phyloP scores from a whole-genome alignment of 2,329 filamentous ascomycete species.

The Sarocladiaceae sp. region DNA sequence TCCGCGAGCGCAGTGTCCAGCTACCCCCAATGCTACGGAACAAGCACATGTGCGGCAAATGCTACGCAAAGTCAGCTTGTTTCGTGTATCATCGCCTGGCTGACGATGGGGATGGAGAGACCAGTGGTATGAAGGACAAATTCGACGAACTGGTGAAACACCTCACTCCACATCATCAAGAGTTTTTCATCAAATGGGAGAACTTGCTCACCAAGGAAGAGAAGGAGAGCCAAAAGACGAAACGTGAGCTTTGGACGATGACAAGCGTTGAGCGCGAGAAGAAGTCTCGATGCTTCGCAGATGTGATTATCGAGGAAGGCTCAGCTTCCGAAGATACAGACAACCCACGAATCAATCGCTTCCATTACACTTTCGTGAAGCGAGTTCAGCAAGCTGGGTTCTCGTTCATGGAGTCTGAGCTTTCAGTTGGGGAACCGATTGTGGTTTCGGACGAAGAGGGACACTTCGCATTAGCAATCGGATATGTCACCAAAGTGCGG shows the following conservation, averaged over 20 bases:
- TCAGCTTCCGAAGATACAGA: slow-evolving; percentile 66
- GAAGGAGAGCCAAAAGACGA: slow-evolving; percentile 79
- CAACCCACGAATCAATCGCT: slow-evolving; percentile 84
- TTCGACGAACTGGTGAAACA: slow-evolving; percentile 80
- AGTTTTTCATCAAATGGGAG: slow-evolving; percentile 96
- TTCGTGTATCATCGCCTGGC: slow-evolving; percentile 91
- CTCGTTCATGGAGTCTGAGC: slow-evolving; percentile 88
- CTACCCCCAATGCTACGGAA: slow-evolving; percentile 84
- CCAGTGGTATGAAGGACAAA: slow-evolving; percentile 73
- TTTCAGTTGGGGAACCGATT: slow-evolving; percentile 82
- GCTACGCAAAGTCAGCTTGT: slow-evolving; percentile 86
- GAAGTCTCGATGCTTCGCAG: slow-evolving; percentile 82
- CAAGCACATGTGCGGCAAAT: slow-evolving; percentile 76
- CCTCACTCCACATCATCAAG: slow-evolving; percentile 67
- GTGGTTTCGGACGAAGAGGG: slow-evolving; percentile 96
- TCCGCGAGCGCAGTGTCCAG: slow-evolving; percentile 73
- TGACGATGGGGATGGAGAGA: slow-evolving; percentile 77
- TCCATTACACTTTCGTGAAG: slow-evolving; percentile 80
- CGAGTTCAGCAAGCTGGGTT: slow-evolving; percentile 56
- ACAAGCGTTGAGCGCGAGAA: slow-evolving; percentile 82
- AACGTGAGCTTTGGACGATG: slow-evolving; percentile 95
- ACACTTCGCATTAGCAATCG: slow-evolving; percentile 91
- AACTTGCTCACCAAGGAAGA: slow-evolving; percentile 90
- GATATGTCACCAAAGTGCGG: slow-evolving; percentile 76
- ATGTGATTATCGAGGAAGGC: slow-evolving; percentile 77